A percentile compares a stretch with the other conserved stretches of the same genome.
Conservation (phyloP, 2,329 filamentous ascomycete species). For the Tolypocladium tundrense region DNA sequence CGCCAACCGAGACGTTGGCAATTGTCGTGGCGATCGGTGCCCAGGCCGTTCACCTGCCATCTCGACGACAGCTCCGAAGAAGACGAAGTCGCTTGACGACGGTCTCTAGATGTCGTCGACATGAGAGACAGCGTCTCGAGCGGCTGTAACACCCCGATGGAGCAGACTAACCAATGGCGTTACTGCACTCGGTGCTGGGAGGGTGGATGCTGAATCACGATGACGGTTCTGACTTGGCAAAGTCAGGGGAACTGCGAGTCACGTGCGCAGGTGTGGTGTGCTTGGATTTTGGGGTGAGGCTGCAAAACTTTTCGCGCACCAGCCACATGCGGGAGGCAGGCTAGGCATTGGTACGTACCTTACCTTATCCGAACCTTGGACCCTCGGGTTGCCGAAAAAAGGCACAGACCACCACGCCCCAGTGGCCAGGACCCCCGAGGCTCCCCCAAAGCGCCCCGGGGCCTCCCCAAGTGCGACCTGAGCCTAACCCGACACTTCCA, state of each 20-base stretch:
- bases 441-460: neutral
- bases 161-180: neutral
- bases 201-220: neutral
- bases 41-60: neutral
- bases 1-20: neutral
- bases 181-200: neutral
- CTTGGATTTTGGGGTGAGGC: neutral
- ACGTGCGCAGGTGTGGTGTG: neutral
- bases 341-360: neutral
- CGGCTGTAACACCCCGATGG: neutral
- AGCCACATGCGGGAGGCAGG: neutral
- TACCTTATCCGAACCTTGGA: neutral
- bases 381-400: neutral
- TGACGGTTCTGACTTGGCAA: neutral
- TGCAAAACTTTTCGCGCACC: neutral
- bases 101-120: no score
- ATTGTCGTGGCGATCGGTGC: neutral
- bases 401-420: neutral
- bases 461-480: neutral
- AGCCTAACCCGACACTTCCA: conserved; percentile 17
- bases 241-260: neutral
- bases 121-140: neutral
- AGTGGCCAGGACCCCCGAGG: neutral
- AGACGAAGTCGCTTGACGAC: no score
- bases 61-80: neutral